Evolutionary conservation across 2,329 filamentous ascomycete genomes (phyloP), one percentile per base, ranked within the genome.

Genomic region (Penicillium decumbens): DNA sequence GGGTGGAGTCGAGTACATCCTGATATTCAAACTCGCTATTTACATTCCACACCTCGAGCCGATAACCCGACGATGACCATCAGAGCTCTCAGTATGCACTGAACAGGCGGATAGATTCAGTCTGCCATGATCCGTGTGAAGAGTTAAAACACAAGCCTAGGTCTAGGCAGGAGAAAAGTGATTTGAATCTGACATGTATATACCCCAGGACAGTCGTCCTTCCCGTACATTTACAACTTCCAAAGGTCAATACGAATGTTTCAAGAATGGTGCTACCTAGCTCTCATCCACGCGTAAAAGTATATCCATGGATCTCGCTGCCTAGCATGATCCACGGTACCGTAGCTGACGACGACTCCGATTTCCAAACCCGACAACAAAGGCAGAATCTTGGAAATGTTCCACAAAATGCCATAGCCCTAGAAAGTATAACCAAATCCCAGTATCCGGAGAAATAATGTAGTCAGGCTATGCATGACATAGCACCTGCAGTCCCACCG

Each of bases 161-260:
- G 13, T 20, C 35, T 28, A 39, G 33, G 45, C 41, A 44, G 37
- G 41, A 46, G 27, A 48, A 46, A 46, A 43, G 27, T 10, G 27
- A 37, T 47, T 51, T 47, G 41, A 43, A 32, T 50, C 24, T 42
- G 40, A 54, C 38, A 40, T 37, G 53, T 58, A 59, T 37, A 55
- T 58, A 59, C 45, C 52, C 48, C 23, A 32, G 43, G 44, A 33
- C 30, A 6, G 23, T 28, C 1, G 42, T 51, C 52, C 44, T 28
- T 47, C 10, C 30, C 30, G n/a, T 35, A 32, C 33, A 37, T 37
- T 44, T 37, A 45, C 29, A 23, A 23, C 15, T 18, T 23, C 20
- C 20, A 3, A 18, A 18, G 15, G 15, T 30, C 41, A 20, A 41
- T 30, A 9, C 48, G 39, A 43, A 35, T 18, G 32, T 20, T 35